Conservation (phyloP, 306 rosid genomes). For the Echinosophora koreensis region DNA sequence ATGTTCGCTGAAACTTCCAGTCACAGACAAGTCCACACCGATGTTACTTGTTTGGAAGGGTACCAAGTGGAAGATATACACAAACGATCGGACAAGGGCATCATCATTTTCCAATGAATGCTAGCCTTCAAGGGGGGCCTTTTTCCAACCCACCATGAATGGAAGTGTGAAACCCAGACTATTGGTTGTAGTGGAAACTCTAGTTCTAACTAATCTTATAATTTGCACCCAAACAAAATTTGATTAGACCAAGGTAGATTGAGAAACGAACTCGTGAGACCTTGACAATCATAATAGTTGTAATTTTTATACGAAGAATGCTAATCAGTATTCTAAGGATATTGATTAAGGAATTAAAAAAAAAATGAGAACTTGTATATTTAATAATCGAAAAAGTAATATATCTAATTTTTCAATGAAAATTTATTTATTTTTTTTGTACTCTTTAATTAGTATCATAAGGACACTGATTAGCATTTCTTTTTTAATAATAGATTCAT, state of each 20-base stretch:
- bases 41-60: constrained; percentile 40
- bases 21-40: constrained; percentile 42
- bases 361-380: too few species aligned
- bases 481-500: too few species aligned
- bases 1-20: constrained; percentile 21
- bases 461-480: too few species aligned
- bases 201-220: background rate
- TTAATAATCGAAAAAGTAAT: too few species aligned
- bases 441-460: too few species aligned
- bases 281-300: constrained; percentile 37
- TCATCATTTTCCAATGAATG: constrained; percentile 30
- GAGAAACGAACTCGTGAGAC: constrained; percentile 55
- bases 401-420: too few species aligned
- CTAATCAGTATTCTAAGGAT: too few species aligned
- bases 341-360: too few species aligned
- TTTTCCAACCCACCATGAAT: constrained; percentile 40
- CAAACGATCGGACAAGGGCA: constrained; percentile 17
- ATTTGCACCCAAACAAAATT: constrained; percentile 16
- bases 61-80: constrained; percentile 12
- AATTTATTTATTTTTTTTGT: too few species aligned
- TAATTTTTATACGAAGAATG: background rate
- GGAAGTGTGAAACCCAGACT: constrained; percentile 1
- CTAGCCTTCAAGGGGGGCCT: constrained; percentile 17
- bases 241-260: constrained; percentile 49
- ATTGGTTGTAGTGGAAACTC: constrained; percentile 32